These are phyloP conservation scores for Aureobasidium sp. DNA, from an alignment of 2,329 filamentous ascomycete genomes.

Conservation along the genomic window DNA sequence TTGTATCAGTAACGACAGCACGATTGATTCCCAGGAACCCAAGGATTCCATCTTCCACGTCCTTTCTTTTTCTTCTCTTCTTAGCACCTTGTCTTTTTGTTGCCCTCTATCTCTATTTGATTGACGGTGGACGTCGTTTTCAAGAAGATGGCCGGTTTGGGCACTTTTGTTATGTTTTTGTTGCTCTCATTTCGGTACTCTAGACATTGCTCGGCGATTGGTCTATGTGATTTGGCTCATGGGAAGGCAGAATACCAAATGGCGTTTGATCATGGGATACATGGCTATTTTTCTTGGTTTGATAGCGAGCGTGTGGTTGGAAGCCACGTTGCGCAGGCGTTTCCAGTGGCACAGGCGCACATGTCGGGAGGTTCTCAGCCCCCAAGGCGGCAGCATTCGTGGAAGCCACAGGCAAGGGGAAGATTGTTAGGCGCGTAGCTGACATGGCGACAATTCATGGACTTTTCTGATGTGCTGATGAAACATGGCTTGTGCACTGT, in stretches of 20 bases:
- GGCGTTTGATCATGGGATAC: conserved; percentile 10
- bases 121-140: background rate
- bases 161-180: background rate
- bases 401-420: background rate
- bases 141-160: background rate
- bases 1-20: conserved; percentile 13
- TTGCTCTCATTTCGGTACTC: background rate
- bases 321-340: conserved; percentile 11
- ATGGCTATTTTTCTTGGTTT: conserved; percentile 2
- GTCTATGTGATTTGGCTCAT: conserved; percentile 4
- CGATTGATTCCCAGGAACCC: conserved; percentile 12
- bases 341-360: conserved; percentile 4
- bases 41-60: background rate
- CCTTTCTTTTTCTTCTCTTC: background rate
- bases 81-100: background rate
- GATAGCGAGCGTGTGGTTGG: conserved; percentile 1
- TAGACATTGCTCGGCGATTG: conserved; percentile 8
- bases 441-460: conserved; percentile 1
- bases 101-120: background rate
- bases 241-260: conserved; percentile 10
- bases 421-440: conserved; percentile 4
- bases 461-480: background rate
- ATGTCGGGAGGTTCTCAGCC: background rate
- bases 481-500: conserved; percentile 8
- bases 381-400: conserved; percentile 1